phyloP scores from a whole-genome alignment of 2,329 filamentous ascomycete genomes.

The Colletotrichum somersetense region DNA sequence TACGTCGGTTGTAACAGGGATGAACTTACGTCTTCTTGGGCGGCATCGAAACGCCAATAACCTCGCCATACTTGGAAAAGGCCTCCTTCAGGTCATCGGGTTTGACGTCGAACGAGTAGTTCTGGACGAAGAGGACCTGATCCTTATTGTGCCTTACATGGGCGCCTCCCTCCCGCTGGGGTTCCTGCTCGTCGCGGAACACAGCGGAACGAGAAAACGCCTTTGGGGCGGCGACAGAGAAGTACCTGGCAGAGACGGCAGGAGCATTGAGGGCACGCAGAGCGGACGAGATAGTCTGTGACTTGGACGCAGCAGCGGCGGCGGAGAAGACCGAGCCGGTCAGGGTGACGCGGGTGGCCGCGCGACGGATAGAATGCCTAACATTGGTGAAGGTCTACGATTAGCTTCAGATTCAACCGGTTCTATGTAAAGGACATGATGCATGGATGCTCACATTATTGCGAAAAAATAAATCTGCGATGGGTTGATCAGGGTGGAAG shows the following conservation, averaged over 20 bases:
- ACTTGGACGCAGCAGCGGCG: conserved; percentile 28
- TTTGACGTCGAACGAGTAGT: conserved; percentile 77
- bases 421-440: neutral
- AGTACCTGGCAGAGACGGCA: conserved; percentile 8
- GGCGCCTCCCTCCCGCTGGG: neutral
- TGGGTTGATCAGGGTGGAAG: neutral
- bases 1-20: neutral
- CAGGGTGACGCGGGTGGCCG: conserved; percentile 35
- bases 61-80: conserved; percentile 61
- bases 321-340: conserved; percentile 27
- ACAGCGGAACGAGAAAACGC: conserved; percentile 30
- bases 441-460: conserved; percentile 23
- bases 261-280: conserved; percentile 27
- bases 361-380: conserved; percentile 41
- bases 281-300: conserved; percentile 30
- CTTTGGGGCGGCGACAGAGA: conserved; percentile 25
- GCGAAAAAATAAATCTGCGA: neutral
- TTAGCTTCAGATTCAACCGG: conserved; percentile 7
- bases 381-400: neutral
- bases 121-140: conserved; percentile 70
- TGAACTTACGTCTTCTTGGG: conserved; percentile 21
- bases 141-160: conserved; percentile 45
- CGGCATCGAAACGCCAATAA: conserved; percentile 38
- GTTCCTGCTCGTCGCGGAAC: conserved; percentile 15
- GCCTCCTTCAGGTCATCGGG: conserved; percentile 70